Conservation (phyloP, 176 grass and related monocot species). For the Oryza officinalis region DNA sequence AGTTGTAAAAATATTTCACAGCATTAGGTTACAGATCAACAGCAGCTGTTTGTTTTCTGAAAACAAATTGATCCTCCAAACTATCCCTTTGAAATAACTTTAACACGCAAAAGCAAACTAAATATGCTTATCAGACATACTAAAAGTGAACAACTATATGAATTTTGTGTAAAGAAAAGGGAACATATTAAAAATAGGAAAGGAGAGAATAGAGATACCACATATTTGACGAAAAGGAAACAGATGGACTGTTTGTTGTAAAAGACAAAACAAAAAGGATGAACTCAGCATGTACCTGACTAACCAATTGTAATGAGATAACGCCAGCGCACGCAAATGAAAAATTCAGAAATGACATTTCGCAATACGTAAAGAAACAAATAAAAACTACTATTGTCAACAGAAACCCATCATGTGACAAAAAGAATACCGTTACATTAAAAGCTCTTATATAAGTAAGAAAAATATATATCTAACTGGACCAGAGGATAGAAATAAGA, state of each 20-base stretch:
- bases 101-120: neutral
- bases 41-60: neutral
- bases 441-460: neutral
- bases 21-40: slow-evolving; percentile 14
- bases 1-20: neutral
- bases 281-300: neutral
- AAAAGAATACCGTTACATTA: neutral
- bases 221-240: slow-evolving; percentile 3
- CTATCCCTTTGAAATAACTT: slow-evolving; percentile 1
- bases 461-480: neutral
- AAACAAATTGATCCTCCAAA: neutral
- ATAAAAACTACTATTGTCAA: neutral
- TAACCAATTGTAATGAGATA: slow-evolving; percentile 9
- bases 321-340: neutral
- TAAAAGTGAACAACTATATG: neutral
- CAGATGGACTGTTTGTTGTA: neutral
- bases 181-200: neutral
- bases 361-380: slow-evolving; percentile 8
- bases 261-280: slow-evolving; percentile 29
- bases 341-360: neutral
- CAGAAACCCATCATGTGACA: neutral
- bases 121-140: neutral
- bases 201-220: neutral
- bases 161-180: neutral
- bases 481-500: neutral